Base-by-base conservation (phyloP, 1,139 yeast species). In the Candida sanyaensis region DNA sequence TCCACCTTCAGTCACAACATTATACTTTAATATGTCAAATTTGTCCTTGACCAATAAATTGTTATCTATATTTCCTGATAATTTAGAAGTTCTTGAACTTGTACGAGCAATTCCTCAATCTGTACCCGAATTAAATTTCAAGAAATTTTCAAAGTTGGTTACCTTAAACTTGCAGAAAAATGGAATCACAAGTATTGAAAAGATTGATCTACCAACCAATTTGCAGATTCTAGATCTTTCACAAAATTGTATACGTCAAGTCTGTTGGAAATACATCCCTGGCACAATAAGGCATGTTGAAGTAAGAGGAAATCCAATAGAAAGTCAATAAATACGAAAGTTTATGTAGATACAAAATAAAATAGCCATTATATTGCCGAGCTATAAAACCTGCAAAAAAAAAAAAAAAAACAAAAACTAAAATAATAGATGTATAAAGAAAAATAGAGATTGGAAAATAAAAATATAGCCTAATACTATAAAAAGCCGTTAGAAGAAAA, bases 1-100 rank as follows among this genome's bases (percentile, higher is more conserved):
- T 86, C 65, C 50, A 9, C 11, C n/a, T 12, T 23, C 39, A 11
- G 23, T 44, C 10, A 37, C 33, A 6, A 27, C 13, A 27, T 39
- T 47, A n/a, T 42, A 24, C 10, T 42, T 44, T 11, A 31, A 44
- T 12, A 37, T 23, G 26, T 29, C 30, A 8, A 44, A 30, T 24
- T 11, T 44, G 11, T 27, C 37, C 12, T 44, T 41, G 21, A 44
- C 30, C 12, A 44, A 41, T 27, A 29, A 41, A n/a, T 31, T 44
- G 12, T 30, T 44, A 17, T 27, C 44, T 4, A 42, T 11, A 13
- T 23, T 44, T 17, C 47, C 47, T 2, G 33, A 31, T 3, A 24
- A 32, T 9, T 8, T 41, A 26, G 43, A 41, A 34, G 7, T 21
- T 11, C 30, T 39, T 39, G 41, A 39, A 29, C 13, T 39, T 9